phyloP scores from a whole-genome alignment of 768 basidiomycete genomes.

The Phanerodontia chrysosporium region DNA sequence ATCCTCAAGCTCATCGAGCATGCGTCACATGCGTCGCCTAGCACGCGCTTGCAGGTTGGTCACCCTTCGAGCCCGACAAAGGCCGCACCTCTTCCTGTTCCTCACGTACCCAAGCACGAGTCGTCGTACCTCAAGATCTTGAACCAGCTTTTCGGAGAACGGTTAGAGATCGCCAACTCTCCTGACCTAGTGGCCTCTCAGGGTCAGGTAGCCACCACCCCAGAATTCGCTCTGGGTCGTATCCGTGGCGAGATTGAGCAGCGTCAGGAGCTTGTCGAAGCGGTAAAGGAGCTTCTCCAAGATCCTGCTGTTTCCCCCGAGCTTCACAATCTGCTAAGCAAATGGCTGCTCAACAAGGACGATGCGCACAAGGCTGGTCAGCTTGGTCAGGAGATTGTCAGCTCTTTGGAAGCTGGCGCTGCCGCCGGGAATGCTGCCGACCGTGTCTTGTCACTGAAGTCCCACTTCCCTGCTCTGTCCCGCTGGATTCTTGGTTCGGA shows the following conservation, averaged over 20 bases:
- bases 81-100: constrained; percentile 27
- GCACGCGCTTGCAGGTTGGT: constrained; percentile 43
- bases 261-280: constrained; percentile 59
- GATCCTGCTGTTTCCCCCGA: constrained; percentile 43
- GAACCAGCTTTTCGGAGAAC: constrained; percentile 69
- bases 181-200: constrained; percentile 66
- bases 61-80: constrained; percentile 26
- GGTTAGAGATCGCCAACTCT: constrained; percentile 82
- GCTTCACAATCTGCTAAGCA: constrained; percentile 67
- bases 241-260: constrained; percentile 79
- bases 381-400: constrained; percentile 54
- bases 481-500: constrained; percentile 99
- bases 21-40: constrained; percentile 32
- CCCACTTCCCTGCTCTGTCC: constrained; percentile 64
- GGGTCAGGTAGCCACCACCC: constrained; percentile 79
- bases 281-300: constrained; percentile 64
- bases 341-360: constrained; percentile 77
- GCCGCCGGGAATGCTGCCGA: constrained; percentile 42
- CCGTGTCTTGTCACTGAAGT: constrained; percentile 53
- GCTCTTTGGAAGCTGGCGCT: constrained; percentile 39
- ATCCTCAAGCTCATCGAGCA: constrained; percentile 50
- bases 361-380: constrained; percentile 57
- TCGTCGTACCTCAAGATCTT: constrained; percentile 88
- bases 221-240: constrained; percentile 92
- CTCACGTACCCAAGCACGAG: constrained; percentile 87